A percentile compares a stretch with the other conserved stretches of the same genome.
These are phyloP conservation scores for Gossypium gossypioides DNA, from an alignment of 441 rosid genomes.

Conservation along the genomic window DNA sequence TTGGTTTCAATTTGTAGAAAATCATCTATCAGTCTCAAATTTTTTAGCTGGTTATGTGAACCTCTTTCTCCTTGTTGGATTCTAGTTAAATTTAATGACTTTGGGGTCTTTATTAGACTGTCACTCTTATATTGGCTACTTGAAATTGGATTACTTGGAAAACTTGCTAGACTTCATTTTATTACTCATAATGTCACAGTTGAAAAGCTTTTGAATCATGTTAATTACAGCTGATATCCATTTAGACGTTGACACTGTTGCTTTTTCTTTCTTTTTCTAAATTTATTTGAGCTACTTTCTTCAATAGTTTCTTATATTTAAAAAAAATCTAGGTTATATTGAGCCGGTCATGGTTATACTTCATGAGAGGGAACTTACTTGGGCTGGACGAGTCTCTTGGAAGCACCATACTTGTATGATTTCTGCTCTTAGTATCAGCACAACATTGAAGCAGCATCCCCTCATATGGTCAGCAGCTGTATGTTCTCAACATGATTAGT, in stretches of 20 bases:
- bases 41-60: background rate
- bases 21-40: background rate
- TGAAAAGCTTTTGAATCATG: constrained; percentile 2
- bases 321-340: constrained; percentile 61
- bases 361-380: constrained; percentile 90
- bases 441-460: constrained; percentile 88
- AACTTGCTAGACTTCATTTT: constrained; percentile 2
- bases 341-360: constrained; percentile 97
- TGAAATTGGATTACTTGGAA: constrained; percentile 3
- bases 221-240: background rate
- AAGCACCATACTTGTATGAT: constrained; percentile 93
- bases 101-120: background rate
- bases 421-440: constrained; percentile 94
- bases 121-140: background rate
- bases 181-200: constrained; percentile 7
- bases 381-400: constrained; percentile 96
- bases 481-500: constrained; percentile 34
- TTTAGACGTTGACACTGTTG: background rate
- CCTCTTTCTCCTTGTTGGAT: background rate
- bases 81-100: background rate
- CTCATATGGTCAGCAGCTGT: constrained; percentile 89
- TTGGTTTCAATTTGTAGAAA: background rate
- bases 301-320: constrained; percentile 18
- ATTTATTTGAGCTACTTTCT: constrained; percentile 10
- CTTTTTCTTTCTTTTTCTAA: background rate